Conservation (phyloP, 2,329 filamentous ascomycete genomes). For the Sarocladium oryzae region DNA sequence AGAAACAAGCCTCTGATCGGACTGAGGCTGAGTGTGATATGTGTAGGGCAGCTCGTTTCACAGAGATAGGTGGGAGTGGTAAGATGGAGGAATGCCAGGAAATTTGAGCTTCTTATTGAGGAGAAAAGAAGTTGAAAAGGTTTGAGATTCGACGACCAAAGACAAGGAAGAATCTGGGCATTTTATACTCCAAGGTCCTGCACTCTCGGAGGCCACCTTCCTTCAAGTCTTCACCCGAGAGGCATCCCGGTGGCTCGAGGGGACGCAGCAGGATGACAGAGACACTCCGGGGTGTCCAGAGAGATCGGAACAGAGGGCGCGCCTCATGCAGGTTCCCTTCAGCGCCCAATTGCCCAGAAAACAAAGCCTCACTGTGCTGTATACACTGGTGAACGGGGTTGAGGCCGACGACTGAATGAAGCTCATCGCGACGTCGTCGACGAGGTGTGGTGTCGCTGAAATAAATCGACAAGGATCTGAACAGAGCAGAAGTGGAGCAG, state of each 20-base stretch:
- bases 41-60: neutral
- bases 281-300: constrained; percentile 3
- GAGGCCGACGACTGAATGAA: neutral
- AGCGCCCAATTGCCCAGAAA: neutral
- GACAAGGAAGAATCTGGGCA: neutral
- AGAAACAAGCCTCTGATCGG: neutral
- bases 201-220: neutral
- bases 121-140: neutral
- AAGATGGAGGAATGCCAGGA: neutral
- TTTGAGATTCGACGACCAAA: neutral
- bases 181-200: neutral
- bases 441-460: neutral
- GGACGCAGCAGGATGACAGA: neutral
- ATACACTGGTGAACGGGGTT: neutral
- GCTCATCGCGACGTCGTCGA: neutral
- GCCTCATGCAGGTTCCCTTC: neutral
- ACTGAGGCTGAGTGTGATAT: neutral
- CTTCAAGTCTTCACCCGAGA: neutral
- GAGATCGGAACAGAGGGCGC: neutral
- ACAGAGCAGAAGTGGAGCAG: neutral
- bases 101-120: neutral
- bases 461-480: neutral
- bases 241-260: neutral
- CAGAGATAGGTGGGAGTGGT: neutral
- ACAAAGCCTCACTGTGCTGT: neutral